These are phyloP conservation scores for Saraca asoca DNA, from an alignment of 331 rosid species.

Conservation along the genomic window DNA sequence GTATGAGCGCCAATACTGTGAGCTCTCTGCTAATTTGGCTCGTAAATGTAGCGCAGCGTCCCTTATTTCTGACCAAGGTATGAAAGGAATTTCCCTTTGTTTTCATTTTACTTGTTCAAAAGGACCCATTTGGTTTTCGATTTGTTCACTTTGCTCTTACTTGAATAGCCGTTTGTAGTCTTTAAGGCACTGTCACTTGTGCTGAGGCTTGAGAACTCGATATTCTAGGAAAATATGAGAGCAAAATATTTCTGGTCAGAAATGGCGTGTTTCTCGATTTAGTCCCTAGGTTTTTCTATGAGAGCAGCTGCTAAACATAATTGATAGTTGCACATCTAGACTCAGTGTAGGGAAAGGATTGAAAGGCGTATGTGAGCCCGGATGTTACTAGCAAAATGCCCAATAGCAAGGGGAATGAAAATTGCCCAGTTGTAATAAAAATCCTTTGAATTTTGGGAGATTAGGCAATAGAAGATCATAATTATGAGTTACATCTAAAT, in stretches of 20 bases:
- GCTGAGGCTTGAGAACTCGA: background rate
- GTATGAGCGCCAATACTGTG: slow-evolving; percentile 97
- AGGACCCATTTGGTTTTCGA: slow-evolving; percentile 5
- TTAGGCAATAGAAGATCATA: slow-evolving; percentile 3
- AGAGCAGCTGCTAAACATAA: background rate
- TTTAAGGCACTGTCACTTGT: background rate
- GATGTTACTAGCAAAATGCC: background rate
- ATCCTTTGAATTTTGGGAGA: slow-evolving; percentile 10
- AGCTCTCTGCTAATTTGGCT: slow-evolving; percentile 87
- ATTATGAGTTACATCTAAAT: background rate
- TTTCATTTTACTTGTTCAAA: background rate
- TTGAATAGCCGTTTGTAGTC: background rate
- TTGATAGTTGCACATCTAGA: background rate
- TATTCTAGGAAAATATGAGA: background rate
- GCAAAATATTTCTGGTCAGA: background rate
- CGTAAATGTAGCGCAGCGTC: slow-evolving; percentile 73
- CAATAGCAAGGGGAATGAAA: too few species aligned
- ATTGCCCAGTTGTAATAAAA: slow-evolving; percentile 1
- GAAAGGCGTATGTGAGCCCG: background rate
- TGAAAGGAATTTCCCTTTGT: slow-evolving; percentile 3
- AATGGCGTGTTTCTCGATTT: background rate
- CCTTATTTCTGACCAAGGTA: slow-evolving; percentile 63
- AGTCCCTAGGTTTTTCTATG: background rate
- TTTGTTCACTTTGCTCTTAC: background rate
- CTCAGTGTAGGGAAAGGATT: background rate